Percentiles rank a stretch among this genome's conserved stretches.
These are phyloP conservation scores for Pezicula radicicola DNA, from an alignment of 2,329 filamentous ascomycete genomes.

Conservation along the genomic window DNA sequence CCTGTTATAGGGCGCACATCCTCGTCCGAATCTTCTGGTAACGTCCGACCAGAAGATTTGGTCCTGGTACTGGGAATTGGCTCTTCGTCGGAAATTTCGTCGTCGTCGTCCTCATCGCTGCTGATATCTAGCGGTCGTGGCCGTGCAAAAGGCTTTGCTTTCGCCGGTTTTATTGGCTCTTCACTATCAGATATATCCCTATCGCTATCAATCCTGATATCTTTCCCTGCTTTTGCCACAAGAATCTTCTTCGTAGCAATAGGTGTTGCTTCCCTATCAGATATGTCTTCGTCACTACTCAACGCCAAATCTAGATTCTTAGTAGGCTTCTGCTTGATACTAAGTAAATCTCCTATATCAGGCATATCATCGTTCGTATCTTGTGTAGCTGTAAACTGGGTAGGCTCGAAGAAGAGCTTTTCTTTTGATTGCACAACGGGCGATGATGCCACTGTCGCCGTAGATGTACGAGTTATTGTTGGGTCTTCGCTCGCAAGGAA, in stretches of 20 bases:
- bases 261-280: neutral
- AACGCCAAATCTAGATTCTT: neutral
- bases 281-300: neutral
- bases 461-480: slow-evolving; percentile 35
- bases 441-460: slow-evolving; percentile 15
- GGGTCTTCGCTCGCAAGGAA: slow-evolving; percentile 52
- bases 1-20: slow-evolving; percentile 1
- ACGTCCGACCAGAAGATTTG: neutral
- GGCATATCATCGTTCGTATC: slow-evolving; percentile 33
- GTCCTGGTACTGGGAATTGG: slow-evolving; percentile 7
- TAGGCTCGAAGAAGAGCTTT: slow-evolving; percentile 36
- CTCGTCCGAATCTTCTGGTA: slow-evolving; percentile 4
- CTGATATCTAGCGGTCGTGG: neutral
- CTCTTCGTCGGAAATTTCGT: neutral
- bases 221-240: too few species aligned
- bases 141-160: too few species aligned
- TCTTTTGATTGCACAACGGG: slow-evolving; percentile 6
- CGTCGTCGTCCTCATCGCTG: slow-evolving; percentile 1
- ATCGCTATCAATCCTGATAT: too few species aligned
- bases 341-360: slow-evolving; percentile 5
- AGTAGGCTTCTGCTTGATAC: neutral
- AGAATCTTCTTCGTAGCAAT: neutral
- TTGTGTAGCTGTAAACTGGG: slow-evolving; percentile 36
- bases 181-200: too few species aligned
- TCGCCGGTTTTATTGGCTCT: too few species aligned